A percentile compares a stretch with the other conserved stretches of the same genome.
Conservation (phyloP, 1,284 basidiomycete species). For the Thecaphora thlaspeos region DNA sequence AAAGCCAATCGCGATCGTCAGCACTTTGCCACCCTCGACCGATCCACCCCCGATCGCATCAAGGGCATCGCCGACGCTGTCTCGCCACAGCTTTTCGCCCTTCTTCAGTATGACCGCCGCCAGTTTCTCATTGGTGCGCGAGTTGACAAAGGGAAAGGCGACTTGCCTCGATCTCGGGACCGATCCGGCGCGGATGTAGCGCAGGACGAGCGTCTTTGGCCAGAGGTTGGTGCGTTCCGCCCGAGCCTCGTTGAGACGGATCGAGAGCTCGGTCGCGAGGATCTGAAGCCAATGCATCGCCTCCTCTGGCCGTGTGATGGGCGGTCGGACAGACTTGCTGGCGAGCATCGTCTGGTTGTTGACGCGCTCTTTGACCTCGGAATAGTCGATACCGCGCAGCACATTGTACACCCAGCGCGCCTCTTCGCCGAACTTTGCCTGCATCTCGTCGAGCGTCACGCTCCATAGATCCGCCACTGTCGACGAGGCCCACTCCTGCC, state of each 20-base stretch:
- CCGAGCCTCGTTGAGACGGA: constrained; percentile 80
- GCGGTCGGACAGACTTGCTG: constrained; percentile 48
- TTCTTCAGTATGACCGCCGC: constrained; percentile 71
- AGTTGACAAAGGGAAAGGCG: constrained; percentile 68
- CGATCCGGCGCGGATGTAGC: constrained; percentile 63
- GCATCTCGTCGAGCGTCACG: constrained; percentile 70
- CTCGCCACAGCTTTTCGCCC: constrained; percentile 82
- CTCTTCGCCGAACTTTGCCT: constrained; percentile 76
- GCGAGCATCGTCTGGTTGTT: constrained; percentile 53
- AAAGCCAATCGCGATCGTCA: constrained; percentile 75
- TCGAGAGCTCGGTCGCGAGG: constrained; percentile 80
- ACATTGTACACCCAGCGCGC: constrained; percentile 76
- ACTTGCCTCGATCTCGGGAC: constrained; percentile 73
- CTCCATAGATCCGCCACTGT: constrained; percentile 74
- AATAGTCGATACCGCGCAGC: constrained; percentile 77
- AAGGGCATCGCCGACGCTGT: constrained; percentile 65
- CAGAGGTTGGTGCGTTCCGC: constrained; percentile 70
- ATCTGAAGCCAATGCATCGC: constrained; percentile 82
- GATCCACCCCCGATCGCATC: constrained; percentile 14
- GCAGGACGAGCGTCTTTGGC: constrained; percentile 81
- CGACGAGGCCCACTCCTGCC: constrained; percentile 75
- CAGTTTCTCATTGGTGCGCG: constrained; percentile 26
- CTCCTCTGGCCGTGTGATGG: constrained; percentile 35
- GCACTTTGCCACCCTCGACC: constrained; percentile 61
- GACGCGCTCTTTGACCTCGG: constrained; percentile 69